Base-by-base conservation (phyloP, 139 green algal species). In the Limnomonas spitsbergensis region DNA sequence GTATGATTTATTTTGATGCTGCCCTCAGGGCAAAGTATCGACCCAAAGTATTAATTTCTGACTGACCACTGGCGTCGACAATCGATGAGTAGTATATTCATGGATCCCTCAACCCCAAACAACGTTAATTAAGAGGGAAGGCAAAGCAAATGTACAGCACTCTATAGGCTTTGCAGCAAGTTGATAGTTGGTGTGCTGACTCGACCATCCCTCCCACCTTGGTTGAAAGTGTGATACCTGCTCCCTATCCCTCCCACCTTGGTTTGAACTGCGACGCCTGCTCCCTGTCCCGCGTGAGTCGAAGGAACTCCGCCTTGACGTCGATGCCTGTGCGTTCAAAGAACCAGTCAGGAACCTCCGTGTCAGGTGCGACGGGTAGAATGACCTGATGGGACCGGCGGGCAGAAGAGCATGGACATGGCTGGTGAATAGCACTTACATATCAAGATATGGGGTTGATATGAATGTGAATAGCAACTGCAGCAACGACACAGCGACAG, bases 261-360 rank as follows among this genome's bases (percentile, higher is more conserved):
- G 40, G 38, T 74, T 86, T 89, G 4, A 94, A 71, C 53, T 81
- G 35, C 54, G 76, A 2, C 26, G 27, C 9, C 73, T 72, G 54
- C 69, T 81, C 42, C 0, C 84, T 61, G 1, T 36, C 38, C 4
- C 66, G 53, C 37, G 73, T 3, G 56, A 81, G 31, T 4, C 54
- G 35, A n/a, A 86, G 37, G 78, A 88, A 93, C 20, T 89, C 80
- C 2, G 76, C 82, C 69, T 90, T 92, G 1, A 95, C 40, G n/a
- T 95, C 89, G 1, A 77, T 77, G 37, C 77, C 79, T 0, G 85
- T 92, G 40, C 84, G 85, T 56, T 91, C 68, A 66, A 94, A 95
- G 79, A 95, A 91, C 88, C 87, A 94, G 20, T 92, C 82, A 3
- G 91, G 88, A 2, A 93, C 84, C 2, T 84, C 73, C 0, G 66